phyloP scores from a whole-genome alignment of 2,329 filamentous ascomycete genomes.

The Beauveria brongniartii region DNA sequence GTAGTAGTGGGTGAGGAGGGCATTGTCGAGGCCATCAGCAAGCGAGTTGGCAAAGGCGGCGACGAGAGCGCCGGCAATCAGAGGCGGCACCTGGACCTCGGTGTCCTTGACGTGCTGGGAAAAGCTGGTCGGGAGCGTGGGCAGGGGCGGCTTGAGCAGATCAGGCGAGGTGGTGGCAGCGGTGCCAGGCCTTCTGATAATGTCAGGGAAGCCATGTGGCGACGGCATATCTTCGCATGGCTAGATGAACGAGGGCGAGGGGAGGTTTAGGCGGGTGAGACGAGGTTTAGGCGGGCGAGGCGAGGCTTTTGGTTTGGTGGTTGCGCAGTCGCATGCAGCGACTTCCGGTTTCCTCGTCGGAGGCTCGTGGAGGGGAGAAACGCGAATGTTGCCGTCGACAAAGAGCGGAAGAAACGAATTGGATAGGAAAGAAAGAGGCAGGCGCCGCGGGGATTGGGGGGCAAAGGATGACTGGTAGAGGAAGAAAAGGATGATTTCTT shows the following conservation, averaged over 20 bases:
- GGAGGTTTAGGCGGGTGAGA: neutral
- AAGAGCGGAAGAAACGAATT: neutral
- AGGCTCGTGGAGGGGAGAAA: neutral
- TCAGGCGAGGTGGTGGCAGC: conserved; percentile 8
- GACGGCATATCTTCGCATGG: conserved; percentile 25
- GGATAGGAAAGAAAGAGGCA: neutral
- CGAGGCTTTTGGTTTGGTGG: neutral
- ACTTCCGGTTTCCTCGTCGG: neutral
- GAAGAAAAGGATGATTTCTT: neutral
- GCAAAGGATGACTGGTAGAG: neutral
- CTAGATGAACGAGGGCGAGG: conserved; percentile 5
- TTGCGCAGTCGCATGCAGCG: conserved; percentile 4
- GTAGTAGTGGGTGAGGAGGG: conserved; percentile 31
- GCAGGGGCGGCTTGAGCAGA: conserved; percentile 26
- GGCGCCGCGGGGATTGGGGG: neutral
- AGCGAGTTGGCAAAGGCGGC: conserved; percentile 28
- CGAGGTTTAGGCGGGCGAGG: neutral
- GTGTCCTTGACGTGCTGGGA: conserved; percentile 22
- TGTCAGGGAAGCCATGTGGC: conserved; percentile 20
- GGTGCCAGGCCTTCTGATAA: conserved; percentile 17
- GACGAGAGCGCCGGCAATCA: conserved; percentile 27
- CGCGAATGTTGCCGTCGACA: neutral
- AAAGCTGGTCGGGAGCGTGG: conserved; percentile 21
- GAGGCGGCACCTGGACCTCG: conserved; percentile 27
- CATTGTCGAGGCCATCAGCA: conserved; percentile 27